phyloP scores from a whole-genome alignment of 2,329 filamentous ascomycete species.

The Penicillium sp. region DNA sequence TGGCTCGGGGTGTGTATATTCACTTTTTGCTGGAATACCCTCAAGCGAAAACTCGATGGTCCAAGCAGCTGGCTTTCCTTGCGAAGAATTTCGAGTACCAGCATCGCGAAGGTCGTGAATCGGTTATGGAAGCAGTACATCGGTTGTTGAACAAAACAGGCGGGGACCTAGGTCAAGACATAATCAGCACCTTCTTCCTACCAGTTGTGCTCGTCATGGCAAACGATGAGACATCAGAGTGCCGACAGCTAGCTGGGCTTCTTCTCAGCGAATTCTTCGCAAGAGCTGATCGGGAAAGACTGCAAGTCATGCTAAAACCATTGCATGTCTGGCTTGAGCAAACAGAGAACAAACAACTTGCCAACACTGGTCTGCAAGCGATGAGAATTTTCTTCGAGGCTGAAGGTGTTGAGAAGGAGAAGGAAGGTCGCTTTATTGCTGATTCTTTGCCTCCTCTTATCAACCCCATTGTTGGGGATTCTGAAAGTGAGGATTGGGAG shows the following conservation, averaged over 20 bases:
- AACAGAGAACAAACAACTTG: constrained; percentile 65
- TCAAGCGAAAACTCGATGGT: constrained; percentile 82
- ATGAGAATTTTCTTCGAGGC: constrained; percentile 81
- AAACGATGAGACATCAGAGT: constrained; percentile 84
- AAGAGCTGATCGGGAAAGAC: constrained; percentile 68
- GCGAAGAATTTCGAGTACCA: constrained; percentile 89
- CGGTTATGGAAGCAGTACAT: constrained; percentile 88
- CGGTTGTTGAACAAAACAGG: constrained; percentile 81
- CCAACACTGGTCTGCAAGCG: constrained; percentile 71
- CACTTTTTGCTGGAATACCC: constrained; percentile 94
- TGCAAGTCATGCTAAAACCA: constrained; percentile 65
- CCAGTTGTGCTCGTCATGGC: constrained; percentile 79
- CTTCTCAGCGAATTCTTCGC: constrained; percentile 78
- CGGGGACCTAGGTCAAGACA: constrained; percentile 75
- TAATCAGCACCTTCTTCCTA: constrained; percentile 76
- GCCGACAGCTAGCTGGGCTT: constrained; percentile 73
- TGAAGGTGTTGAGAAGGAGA: constrained; percentile 59
- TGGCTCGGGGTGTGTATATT: constrained; percentile 84
- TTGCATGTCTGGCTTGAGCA: constrained; percentile 74
- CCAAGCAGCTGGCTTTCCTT: constrained; percentile 83
- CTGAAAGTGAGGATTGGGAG: constrained; percentile 59
- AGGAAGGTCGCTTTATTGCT: constrained; percentile 62
- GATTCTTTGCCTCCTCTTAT: constrained; percentile 54
- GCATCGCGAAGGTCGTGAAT: constrained; percentile 80
- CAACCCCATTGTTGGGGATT: constrained; percentile 44